Evolutionary conservation across 495 filamentous ascomycete genomes (phyloP), one percentile per base, ranked within the genome.

Genomic region (Aspergillus mulundensis): DNA sequence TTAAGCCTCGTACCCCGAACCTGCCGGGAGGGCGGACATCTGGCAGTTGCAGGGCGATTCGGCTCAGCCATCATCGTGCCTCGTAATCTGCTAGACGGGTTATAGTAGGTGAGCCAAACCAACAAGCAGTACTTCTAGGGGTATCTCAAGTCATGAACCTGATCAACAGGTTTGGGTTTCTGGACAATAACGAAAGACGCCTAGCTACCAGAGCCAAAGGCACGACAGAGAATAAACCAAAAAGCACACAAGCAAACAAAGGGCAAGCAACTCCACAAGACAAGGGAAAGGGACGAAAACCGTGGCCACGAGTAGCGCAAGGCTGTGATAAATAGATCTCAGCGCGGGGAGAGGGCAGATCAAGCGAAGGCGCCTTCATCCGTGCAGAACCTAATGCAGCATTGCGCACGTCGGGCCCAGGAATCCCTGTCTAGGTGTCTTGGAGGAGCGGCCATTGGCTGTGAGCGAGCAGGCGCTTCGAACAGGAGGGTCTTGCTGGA

Each of bases 1-100:
- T 92, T 90, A 88, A 92, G 87, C 59, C 73, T 69, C 69, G 80
- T 77, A 66, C 79, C 81, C 73, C 78, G 83, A 79, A 69, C 88
- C 88, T 81, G 90, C 88, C 76, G 83, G 65, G 81, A 79, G 56
- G 82, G 83, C 58, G 86, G 82, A 61, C 58, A 74, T 71, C 71
- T 70, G 25, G 62, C 80, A 59, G 75, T 81, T 66, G 81, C 71
- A 56, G 82, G 79, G 61, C 87, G 77, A 63, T 81, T 63, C 66
- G 78, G 69, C 79, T 81, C 65, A 66, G 79, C 81, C 88, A 90
- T 82, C 59, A 90, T 82, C 59, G 73, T 73, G 67, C 32, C 54
- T 50, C 43, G 43, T 54, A 57, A 39, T 58, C 64, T 65, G 58
- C 53, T 47, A 39, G 50, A 56, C 68, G 14, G 25, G 57, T 54